Evolutionary conservation across 1,284 basidiomycete genomes (phyloP).

Genomic region (Puccinia triticina): DNA sequence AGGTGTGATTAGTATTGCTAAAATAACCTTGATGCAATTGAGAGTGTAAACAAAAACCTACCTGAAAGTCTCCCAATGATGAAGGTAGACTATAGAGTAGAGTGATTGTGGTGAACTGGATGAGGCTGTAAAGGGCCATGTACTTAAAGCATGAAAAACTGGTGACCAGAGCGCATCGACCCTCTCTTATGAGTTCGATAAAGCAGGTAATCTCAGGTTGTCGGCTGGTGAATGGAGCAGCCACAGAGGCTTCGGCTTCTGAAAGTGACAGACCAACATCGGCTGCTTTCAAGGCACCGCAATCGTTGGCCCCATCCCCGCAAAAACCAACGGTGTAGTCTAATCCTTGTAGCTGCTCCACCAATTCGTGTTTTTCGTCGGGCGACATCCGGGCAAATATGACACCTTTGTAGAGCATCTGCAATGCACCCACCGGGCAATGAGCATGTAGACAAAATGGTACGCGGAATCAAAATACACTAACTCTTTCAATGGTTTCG

Average conservation of each 20-base stretch:
- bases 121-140: conserved; percentile 69
- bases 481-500: conserved; percentile 86
- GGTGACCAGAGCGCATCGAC: conserved; percentile 90
- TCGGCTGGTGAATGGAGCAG: conserved; percentile 93
- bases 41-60: conserved; percentile 59
- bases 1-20: conserved; percentile 13
- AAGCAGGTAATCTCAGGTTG: conserved; percentile 95
- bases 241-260: conserved; percentile 98
- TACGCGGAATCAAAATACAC: conserved; percentile 56
- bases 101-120: conserved; percentile 72
- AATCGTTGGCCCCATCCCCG: conserved; percentile 98
- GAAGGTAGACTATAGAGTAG: conserved; percentile 94
- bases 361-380: conserved; percentile 98
- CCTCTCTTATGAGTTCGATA: conserved; percentile 89
- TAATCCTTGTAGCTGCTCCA: conserved; percentile 86
- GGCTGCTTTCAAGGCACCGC: conserved; percentile 95
- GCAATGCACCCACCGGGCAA: background rate
- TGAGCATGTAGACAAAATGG: background rate
- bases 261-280: conserved; percentile 96
- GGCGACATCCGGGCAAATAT: conserved; percentile 99
- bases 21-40: background rate
- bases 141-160: conserved; percentile 99
- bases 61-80: conserved; percentile 94
- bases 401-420: conserved; percentile 99
- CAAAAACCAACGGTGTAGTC: conserved; percentile 98